Percentiles rank a stretch among this genome's conserved stretches.
phyloP scores from a whole-genome alignment of 352 stramenopile genomes.

The Pythium aquatile region DNA sequence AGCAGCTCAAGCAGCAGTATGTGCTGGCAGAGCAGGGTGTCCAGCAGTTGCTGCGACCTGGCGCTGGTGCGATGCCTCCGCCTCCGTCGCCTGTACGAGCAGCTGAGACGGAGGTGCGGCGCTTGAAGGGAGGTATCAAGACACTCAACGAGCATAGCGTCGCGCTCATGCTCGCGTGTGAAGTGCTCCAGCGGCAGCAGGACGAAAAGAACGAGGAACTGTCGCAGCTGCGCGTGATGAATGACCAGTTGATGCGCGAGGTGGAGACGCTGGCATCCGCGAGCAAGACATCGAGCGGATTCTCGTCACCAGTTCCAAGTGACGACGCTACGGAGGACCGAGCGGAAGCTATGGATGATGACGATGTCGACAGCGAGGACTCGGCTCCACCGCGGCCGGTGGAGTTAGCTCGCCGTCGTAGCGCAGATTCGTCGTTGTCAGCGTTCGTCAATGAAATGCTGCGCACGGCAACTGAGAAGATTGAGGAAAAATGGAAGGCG shows the following conservation, averaged over 20 bases:
- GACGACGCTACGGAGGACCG: background rate
- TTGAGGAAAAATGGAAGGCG: conserved; percentile 80
- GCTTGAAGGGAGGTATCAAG: conserved; percentile 46
- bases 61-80: conserved; percentile 27
- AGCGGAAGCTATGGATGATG: conserved; percentile 8
- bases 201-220: conserved; percentile 21
- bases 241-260: conserved; percentile 26
- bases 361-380: background rate
- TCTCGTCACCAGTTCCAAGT: conserved; percentile 9
- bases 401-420: conserved; percentile 12
- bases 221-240: conserved; percentile 18
- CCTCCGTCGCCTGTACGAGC: conserved; percentile 31
- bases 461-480: conserved; percentile 75
- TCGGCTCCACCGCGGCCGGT: background rate
- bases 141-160: conserved; percentile 28
- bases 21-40: conserved; percentile 58
- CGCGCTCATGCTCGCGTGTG: conserved; percentile 27
- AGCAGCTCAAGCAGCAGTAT: conserved; percentile 71
- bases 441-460: conserved; percentile 74
- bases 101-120: conserved; percentile 44
- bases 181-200: conserved; percentile 29
- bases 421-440: conserved; percentile 59
- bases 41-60: conserved; percentile 54
- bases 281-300: conserved; percentile 3
- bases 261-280: conserved; percentile 17